Evolutionary conservation across 352 stramenopile species (phyloP).

Genomic region (Globisporangium perplexum): DNA sequence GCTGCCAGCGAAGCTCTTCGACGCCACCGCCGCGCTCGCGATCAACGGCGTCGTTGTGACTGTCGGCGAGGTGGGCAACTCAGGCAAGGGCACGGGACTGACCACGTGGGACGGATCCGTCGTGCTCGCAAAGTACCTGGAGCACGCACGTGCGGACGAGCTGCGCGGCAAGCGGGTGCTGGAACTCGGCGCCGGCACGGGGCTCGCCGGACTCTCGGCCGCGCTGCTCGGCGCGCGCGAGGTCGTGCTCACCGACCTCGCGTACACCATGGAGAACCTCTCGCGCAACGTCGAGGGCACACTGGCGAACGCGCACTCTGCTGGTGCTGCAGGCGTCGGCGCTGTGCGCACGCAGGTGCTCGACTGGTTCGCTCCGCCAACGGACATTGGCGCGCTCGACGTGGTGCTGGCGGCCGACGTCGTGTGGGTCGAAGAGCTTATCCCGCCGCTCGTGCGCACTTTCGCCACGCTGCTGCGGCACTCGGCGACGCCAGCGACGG

Average conservation of each 20-base stretch:
- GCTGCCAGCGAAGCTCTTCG: slow-evolving; percentile 55
- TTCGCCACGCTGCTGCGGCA: slow-evolving; percentile 44
- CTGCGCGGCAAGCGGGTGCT: slow-evolving; percentile 47
- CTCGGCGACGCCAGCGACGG: slow-evolving; percentile 24
- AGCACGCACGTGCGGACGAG: slow-evolving; percentile 30
- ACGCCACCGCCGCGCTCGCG: slow-evolving; percentile 31
- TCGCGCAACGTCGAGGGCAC: slow-evolving; percentile 43
- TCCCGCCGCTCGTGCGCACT: slow-evolving; percentile 75
- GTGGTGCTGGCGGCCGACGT: slow-evolving; percentile 87
- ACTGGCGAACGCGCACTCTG: slow-evolving; percentile 17
- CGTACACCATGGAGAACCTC: slow-evolving; percentile 85
- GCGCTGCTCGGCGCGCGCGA: slow-evolving; percentile 67
- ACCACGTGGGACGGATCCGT: slow-evolving; percentile 90
- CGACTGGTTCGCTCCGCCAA: slow-evolving; percentile 62
- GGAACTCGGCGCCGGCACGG: slow-evolving; percentile 83
- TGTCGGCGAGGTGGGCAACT: slow-evolving; percentile 73
- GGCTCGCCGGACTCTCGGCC: slow-evolving; percentile 79
- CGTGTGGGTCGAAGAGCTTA: slow-evolving; percentile 88
- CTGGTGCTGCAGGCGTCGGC: slow-evolving; percentile 2
- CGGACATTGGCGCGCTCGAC: slow-evolving; percentile 59
- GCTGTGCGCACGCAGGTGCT: slow-evolving; percentile 32
- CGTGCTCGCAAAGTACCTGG: slow-evolving; percentile 89
- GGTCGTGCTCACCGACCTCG: slow-evolving; percentile 82
- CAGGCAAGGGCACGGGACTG: slow-evolving; percentile 79
- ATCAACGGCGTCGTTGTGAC: slow-evolving; percentile 46